Evolutionary conservation across 2,329 filamentous ascomycete species (phyloP).

Genomic region (Aurifilum marmelostoma): DNA sequence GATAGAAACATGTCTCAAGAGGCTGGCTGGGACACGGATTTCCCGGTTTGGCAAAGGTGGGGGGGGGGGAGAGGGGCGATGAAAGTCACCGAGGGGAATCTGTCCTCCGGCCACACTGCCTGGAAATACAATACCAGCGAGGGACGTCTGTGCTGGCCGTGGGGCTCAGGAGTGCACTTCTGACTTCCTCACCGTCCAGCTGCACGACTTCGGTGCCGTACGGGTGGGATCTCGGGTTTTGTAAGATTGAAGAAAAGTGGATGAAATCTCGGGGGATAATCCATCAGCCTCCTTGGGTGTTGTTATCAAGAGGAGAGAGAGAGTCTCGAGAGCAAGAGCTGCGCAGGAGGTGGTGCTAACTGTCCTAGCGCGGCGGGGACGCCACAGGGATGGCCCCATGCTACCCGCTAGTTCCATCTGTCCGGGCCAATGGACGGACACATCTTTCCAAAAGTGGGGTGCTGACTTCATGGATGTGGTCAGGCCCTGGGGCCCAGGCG

Average conservation of each 20-base stretch:
- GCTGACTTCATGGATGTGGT: not conserved
- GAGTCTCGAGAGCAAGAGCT: no score
- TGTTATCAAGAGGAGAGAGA: not conserved
- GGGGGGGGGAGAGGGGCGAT: no score
- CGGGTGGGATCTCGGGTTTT: not conserved
- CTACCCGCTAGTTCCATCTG: slow-evolving; percentile 21
- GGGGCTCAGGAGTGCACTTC: not conserved
- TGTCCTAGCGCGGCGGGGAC: not conserved
- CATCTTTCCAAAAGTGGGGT: slow-evolving; percentile 7
- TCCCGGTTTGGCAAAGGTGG: not conserved
- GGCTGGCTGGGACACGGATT: not conserved
- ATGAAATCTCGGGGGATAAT: slow-evolving; percentile 1
- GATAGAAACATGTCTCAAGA: not conserved
- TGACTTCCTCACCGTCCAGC: not conserved
- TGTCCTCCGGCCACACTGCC: not conserved
- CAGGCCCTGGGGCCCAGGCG: not conserved
- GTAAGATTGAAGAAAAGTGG: not conserved
- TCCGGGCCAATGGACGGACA: slow-evolving; percentile 23
- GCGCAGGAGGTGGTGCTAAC: not conserved
- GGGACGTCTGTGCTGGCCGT: not conserved
- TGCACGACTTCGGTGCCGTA: not conserved
- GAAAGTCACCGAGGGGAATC: not conserved
- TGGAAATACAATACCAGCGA: not conserved
- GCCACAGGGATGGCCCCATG: not conserved
- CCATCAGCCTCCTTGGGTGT: slow-evolving; percentile 2